A percentile compares a stretch with the other conserved stretches of the same genome.
Conservation (phyloP, 2,329 filamentous ascomycete species). For the Colletotrichum trifolii region DNA sequence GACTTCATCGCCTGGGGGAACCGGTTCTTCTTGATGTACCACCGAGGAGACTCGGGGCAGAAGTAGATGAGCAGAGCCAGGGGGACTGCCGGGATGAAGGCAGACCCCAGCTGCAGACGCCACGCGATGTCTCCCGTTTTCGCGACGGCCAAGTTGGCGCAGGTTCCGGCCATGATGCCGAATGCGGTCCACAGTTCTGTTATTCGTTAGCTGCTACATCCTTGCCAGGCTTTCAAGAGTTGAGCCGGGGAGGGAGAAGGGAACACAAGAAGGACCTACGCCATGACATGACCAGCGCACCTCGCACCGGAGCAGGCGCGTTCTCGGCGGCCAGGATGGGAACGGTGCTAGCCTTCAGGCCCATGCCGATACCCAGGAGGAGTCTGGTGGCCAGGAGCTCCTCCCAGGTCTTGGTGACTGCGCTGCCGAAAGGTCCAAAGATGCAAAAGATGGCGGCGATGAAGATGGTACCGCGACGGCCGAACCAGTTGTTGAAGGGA, state of each 20-base stretch:
- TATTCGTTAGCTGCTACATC: constrained; percentile 16
- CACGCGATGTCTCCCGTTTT: constrained; percentile 63
- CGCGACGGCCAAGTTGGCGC: constrained; percentile 66
- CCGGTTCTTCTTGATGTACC: constrained; percentile 71
- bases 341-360: constrained; percentile 76
- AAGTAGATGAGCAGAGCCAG: constrained; percentile 65
- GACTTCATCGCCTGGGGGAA: constrained; percentile 66
- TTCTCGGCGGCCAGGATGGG: constrained; percentile 83
- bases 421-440: constrained; percentile 77
- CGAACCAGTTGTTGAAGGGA: constrained; percentile 71
- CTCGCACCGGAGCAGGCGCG: constrained; percentile 75
- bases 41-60: constrained; percentile 74
- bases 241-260: too few relatives aligned
- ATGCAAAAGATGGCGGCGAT: constrained; percentile 77
- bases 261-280: neutral
- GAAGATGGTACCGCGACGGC: constrained; percentile 75
- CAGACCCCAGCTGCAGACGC: constrained; percentile 70
- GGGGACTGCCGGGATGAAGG: constrained; percentile 68
- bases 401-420: constrained; percentile 77
- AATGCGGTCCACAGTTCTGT: constrained; percentile 77
- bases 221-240: too few relatives aligned
- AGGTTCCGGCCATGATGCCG: constrained; percentile 62
- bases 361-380: constrained; percentile 81
- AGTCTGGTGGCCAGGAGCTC: constrained; percentile 78
- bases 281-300: constrained; percentile 61